A percentile compares a stretch with the other conserved stretches of the same genome.
Conservation (phyloP, 208 protist genomes). For the Acanthamoeba healyi region DNA sequence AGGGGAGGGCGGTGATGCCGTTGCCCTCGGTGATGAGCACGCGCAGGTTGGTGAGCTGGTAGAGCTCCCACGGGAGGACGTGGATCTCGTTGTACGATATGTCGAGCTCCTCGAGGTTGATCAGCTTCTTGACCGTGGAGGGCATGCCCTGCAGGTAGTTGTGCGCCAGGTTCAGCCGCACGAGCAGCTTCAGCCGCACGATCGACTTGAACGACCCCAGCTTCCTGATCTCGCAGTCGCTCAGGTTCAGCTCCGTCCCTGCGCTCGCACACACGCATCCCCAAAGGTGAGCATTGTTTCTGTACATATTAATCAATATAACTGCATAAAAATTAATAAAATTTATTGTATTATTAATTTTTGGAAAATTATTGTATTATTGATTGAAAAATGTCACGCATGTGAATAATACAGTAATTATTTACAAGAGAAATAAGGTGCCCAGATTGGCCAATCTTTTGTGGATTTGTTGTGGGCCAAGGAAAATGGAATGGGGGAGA, state of each 20-base stretch:
- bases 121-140: constrained; percentile 57
- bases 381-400: too few species aligned
- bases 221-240: constrained; percentile 69
- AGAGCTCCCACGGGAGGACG: constrained; percentile 55
- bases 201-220: constrained; percentile 59
- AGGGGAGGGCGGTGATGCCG: constrained; percentile 17
- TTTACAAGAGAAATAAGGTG: too few species aligned
- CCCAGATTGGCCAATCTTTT: too few species aligned
- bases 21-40: constrained; percentile 70
- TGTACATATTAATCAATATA: not conserved
- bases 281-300: not conserved
- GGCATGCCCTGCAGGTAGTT: constrained; percentile 71
- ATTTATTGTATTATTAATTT: too few species aligned
- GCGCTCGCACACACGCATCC: too few species aligned
- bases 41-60: constrained; percentile 61
- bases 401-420: too few species aligned
- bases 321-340: too few species aligned
- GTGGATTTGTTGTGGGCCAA: not conserved
- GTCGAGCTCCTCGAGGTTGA: constrained; percentile 67
- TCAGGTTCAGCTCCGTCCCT: constrained; percentile 65
- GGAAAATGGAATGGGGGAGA: not conserved
- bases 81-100: constrained; percentile 70
- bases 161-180: constrained; percentile 41
- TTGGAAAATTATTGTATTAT: too few species aligned
- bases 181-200: constrained; percentile 69